Percentiles rank a stretch among this genome's conserved stretches.
These are phyloP conservation scores for Heterobasidion annosum DNA, from an alignment of 1,284 basidiomycete species.

Conservation along the genomic window DNA sequence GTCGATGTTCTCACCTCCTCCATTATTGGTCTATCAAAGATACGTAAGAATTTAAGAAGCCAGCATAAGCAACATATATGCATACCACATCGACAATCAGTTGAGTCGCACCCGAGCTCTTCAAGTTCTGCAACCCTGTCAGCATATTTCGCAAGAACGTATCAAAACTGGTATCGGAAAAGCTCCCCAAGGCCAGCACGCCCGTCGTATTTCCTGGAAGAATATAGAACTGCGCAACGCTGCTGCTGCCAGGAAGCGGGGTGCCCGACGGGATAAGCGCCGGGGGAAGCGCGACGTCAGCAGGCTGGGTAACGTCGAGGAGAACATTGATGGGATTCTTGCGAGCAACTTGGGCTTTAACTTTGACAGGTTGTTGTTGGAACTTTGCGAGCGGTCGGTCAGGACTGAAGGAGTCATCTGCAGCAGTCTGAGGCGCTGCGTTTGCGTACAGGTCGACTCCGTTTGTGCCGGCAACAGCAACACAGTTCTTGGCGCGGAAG, in stretches of 20 bases:
- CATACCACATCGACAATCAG: constrained; percentile 47
- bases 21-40: not conserved
- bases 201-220: constrained; percentile 46
- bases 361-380: constrained; percentile 36
- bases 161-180: constrained; percentile 35
- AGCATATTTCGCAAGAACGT: constrained; percentile 35
- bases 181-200: constrained; percentile 51
- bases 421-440: constrained; percentile 3
- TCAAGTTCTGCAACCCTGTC: constrained; percentile 39
- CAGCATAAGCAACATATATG: not conserved
- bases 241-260: constrained; percentile 34
- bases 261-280: constrained; percentile 29
- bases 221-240: constrained; percentile 46
- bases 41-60: not conserved
- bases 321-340: constrained; percentile 40
- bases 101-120: constrained; percentile 37
- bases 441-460: constrained; percentile 33
- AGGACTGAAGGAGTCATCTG: not conserved
- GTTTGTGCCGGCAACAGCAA: constrained; percentile 39
- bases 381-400: constrained; percentile 25
- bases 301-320: constrained; percentile 35
- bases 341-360: constrained; percentile 19
- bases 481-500: constrained; percentile 45
- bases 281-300: constrained; percentile 42
- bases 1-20: not conserved